Evolutionary conservation across 768 basidiomycete species (phyloP).

Genomic region (Ramaria sp.): DNA sequence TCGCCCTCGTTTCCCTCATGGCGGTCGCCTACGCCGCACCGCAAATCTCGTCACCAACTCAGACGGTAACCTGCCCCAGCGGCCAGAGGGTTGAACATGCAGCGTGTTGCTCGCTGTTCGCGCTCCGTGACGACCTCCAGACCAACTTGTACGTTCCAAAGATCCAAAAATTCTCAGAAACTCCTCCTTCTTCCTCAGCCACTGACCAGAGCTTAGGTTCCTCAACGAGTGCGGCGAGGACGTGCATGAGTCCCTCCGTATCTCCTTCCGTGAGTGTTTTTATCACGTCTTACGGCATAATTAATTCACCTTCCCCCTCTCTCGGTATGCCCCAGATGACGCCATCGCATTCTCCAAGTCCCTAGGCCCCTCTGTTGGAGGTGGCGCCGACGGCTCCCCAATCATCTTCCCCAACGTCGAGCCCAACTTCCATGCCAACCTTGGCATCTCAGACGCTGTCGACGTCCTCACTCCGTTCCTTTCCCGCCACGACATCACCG

Average conservation of each 20-base stretch:
- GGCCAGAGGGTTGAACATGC: too few species aligned
- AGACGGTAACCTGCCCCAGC: too few species aligned
- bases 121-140: constrained; percentile 21
- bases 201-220: constrained; percentile 2
- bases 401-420: constrained; percentile 9
- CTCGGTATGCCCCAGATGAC: constrained; percentile 26
- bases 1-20: too few species aligned
- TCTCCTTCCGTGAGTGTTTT: constrained; percentile 12
- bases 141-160: constrained; percentile 12
- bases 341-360: constrained; percentile 32
- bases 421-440: constrained; percentile 10
- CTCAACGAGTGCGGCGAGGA: constrained; percentile 10
- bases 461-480: constrained; percentile 8
- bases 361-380: constrained; percentile 1
- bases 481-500: constrained; percentile 3
- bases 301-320: constrained; percentile 13
- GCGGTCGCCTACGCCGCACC: too few species aligned
- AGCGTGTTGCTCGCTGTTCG: constrained; percentile 23
- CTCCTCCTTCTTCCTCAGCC: background rate
- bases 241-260: constrained; percentile 9
- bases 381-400: constrained; percentile 10
- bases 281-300: constrained; percentile 12
- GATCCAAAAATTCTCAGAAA: background rate
- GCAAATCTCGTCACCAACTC: too few species aligned
- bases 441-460: constrained; percentile 7